Base-by-base conservation (phyloP, 108 stramenopile genomes). In the Fistulifera pelliculosa region DNA sequence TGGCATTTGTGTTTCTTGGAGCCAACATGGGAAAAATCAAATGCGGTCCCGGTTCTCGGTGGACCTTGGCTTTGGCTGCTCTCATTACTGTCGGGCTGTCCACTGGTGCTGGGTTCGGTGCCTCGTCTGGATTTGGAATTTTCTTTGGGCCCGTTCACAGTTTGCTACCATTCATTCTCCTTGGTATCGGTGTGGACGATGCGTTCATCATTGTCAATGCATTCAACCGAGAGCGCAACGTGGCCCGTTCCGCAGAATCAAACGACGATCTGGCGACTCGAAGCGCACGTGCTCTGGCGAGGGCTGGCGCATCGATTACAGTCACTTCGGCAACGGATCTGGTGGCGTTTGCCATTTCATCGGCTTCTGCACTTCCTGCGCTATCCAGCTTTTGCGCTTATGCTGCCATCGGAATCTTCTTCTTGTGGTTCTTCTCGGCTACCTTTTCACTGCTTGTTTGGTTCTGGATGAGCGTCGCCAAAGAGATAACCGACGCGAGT, bases 161-260 rank as follows among this genome's bases (percentile, higher is more conserved):
- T 24, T 61, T 87, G 7, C 72, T 91, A 4, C 89, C 89, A 0
- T 91, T 91, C 49, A 79, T 91, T 27, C 66, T 91, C 0, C 66
- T 91, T 14, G 89, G 89, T 8, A 80, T 91, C 31, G 89, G 89
- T 12, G 85, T 91, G 13, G 89, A 91, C 66, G 89, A 91, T 61
- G 66, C 66, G 14, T 91, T 91, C 54, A 85, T 91, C 26, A 87
- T 91, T 64, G 80, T 70, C 61, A 81, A 81, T 57, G 76, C 80
- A 0, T 75, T 81, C 41, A 66, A 81, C 47, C 70, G 80, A n/a
- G 80, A 81, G 41, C 74, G 80, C 16, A 71, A 75, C 24, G 60
- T 64, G 0, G 50, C 76, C n/a, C 41, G 80, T 1, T 54, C 54
- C 6, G 25, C 48, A 8, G 80, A 81, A 58, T 56, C 61, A 51